These are phyloP conservation scores for Euphorbia peplus DNA, from an alignment of 345 rosid species.

Conservation along the genomic window DNA sequence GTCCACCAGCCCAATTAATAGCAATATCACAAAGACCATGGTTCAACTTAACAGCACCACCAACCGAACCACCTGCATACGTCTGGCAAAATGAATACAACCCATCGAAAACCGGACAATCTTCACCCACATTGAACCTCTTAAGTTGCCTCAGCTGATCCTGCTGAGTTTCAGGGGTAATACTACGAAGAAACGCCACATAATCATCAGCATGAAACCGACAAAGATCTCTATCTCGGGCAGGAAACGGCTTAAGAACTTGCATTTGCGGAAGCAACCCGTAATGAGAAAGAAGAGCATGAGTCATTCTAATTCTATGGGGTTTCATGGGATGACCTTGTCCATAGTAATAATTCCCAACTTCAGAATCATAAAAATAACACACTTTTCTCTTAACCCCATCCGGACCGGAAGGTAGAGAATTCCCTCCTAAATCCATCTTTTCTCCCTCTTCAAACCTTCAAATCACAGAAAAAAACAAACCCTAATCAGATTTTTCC, in stretches of 20 bases:
- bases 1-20: constrained; percentile 67
- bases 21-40: constrained; percentile 63
- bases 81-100: constrained; percentile 73
- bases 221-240: constrained; percentile 59
- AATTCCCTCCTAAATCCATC: constrained; percentile 63
- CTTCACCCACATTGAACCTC: constrained; percentile 71
- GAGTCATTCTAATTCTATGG: constrained; percentile 62
- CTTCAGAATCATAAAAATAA: constrained; percentile 69
- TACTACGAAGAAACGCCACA: constrained; percentile 58
- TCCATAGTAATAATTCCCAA: constrained; percentile 64
- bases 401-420: constrained; percentile 48
- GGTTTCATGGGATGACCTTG: constrained; percentile 71
- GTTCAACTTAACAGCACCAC: constrained; percentile 65
- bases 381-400: constrained; percentile 67
- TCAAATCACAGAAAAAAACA: no score
- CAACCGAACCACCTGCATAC: constrained; percentile 71
- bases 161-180: constrained; percentile 66
- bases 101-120: constrained; percentile 69
- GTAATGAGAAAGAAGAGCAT: constrained; percentile 62
- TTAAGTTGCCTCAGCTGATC: constrained; percentile 65
- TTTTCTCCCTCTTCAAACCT: background rate
- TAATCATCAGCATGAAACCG: constrained; percentile 70
- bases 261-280: constrained; percentile 74
- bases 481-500: background rate
- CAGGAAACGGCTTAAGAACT: constrained; percentile 57